Base-by-base conservation (phyloP, 108 stramenopile genomes). In the Skeletonema potamos region DNA sequence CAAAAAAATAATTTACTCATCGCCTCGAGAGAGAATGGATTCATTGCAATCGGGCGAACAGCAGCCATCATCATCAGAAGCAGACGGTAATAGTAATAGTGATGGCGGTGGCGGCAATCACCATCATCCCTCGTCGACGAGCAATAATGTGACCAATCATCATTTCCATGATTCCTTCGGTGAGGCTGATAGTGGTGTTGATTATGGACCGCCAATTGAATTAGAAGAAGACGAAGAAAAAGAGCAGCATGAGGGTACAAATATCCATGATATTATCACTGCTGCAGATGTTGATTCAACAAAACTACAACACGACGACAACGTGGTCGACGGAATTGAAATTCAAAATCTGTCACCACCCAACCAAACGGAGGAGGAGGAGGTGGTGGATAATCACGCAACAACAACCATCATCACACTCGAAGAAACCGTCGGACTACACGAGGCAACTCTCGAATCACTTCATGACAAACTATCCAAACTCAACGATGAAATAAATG, bases 401-500 rank as follows among this genome's bases (percentile, higher is more conserved):
- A n/a, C n/a, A n/a, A n/a, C 39, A 2, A 41, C 39, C 41, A 34
- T 11, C n/a, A 32, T 71, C 61, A 54, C 67, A 12, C 37, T 79
- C 1, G 66, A 79, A 61, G 78, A 79, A 64, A 73, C 74, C 36
- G 78, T 58, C 8, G 78, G 62, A 41, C 68, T 79, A 11, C 62
- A 46, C 15, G 73, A 74, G 32, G 43, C 68, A 43, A 76, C 79
- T 0, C 74, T 81, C 27, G 67, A 68, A 62, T 70, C 79, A 0
- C 74, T 81, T 0, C 32, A 69, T 12, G 28, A n/a, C 18, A 70
- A 81, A 43, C 54, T 75, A 13, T 12, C 18, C 12, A 55, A 32
- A 18, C 70, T 81, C n/a, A 28, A 18, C 7, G n/a, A 28, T 0
- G 62, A 76, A 71, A 81, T 81, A 1, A 9, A 48, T 32, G 9